Evolutionary conservation across 176 grass and related monocot species (phyloP), one percentile per base, ranked within the genome.

Genomic region (Tillandsia fasciculata): DNA sequence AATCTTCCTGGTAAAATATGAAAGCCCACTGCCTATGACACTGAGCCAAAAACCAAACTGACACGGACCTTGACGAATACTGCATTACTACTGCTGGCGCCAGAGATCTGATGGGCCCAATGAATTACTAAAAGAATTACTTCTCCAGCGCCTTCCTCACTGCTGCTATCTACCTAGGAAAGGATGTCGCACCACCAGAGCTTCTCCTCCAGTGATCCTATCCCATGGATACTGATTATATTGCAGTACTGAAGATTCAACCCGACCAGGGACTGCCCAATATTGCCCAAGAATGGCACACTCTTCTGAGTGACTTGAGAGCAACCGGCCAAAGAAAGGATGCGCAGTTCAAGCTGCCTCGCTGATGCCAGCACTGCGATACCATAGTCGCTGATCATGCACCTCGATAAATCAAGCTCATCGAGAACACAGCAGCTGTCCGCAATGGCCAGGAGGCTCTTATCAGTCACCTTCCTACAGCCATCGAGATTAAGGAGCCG

Each of bases 171-270:
- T 24, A 54, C 68, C 82, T 90, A 97, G 63, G 70, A 81, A 67
- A 99, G 84, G 82, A 99, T 90, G 75, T 90, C 90, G 2, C 94
- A 99, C 84, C 80, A 85, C 84, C 82, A 90, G 52, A 99, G 80
- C 53, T 88, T 84, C 72, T 90, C 86, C 79, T 90, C 90, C 59
- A 99, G 68, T 6, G 87, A 81, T 10, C 85, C 87, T n/a, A 90
- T 80, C 68, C 76, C 84, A 64, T 81, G 73, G 66, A 78, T 86
- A 66, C 84, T 84, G 52, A 90, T 86, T 64, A 90, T 74, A 76
- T 90, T 86, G 85, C 95, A 99, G 67, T 72, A 90, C 76, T 90
- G 90, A 12, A 99, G 84, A 71, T 93, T 99, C 51, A 99, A 82
- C 20, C 84, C 94, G 74, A 83, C 72, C 71, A 99, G 66, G 2